phyloP scores from a whole-genome alignment of 2,329 filamentous ascomycete species.

The Aplosporella prunicola region DNA sequence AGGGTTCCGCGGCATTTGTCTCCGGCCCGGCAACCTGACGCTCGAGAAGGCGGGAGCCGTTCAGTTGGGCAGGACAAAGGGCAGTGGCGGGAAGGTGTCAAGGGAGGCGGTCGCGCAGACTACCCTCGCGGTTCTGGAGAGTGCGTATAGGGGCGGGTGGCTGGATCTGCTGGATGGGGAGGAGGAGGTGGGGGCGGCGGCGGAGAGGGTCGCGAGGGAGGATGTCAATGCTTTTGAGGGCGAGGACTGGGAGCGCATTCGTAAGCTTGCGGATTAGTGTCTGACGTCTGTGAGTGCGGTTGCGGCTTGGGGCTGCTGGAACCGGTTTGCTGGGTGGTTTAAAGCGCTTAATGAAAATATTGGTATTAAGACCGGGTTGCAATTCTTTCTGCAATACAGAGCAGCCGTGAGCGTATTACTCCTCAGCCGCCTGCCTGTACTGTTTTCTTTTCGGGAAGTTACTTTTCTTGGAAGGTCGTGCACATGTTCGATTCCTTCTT shows the following conservation, averaged over 20 bases:
- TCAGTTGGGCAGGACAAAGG: conserved; percentile 37
- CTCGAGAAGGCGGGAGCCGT: conserved; percentile 42
- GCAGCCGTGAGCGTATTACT: too few relatives aligned
- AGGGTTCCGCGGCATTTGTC: conserved; percentile 40
- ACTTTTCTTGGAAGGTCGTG: too few relatives aligned
- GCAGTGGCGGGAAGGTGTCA: conserved; percentile 31
- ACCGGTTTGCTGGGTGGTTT: too few relatives aligned
- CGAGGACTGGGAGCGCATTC: conserved; percentile 42
- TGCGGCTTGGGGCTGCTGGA: too few relatives aligned
- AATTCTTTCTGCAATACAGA: too few relatives aligned
- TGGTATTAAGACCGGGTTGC: too few relatives aligned
- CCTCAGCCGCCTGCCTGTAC: too few relatives aligned
- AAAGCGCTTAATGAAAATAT: too few relatives aligned
- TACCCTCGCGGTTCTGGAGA: conserved; percentile 40
- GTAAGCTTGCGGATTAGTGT: conserved; percentile 3
- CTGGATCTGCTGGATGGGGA: conserved; percentile 45
- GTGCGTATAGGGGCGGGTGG: conserved; percentile 42
- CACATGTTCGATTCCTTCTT: too few relatives aligned
- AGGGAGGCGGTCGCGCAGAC: conserved; percentile 45
- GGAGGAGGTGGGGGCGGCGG: conserved; percentile 36
- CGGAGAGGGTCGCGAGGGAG: conserved; percentile 37
- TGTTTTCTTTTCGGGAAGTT: too few relatives aligned
- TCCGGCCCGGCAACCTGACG: conserved; percentile 42
- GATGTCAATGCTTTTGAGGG: conserved; percentile 40
- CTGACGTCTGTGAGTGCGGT: too few relatives aligned